Conservation (phyloP, 1,139 yeast species). For the Hemisphaericaspora lyxosophila region DNA sequence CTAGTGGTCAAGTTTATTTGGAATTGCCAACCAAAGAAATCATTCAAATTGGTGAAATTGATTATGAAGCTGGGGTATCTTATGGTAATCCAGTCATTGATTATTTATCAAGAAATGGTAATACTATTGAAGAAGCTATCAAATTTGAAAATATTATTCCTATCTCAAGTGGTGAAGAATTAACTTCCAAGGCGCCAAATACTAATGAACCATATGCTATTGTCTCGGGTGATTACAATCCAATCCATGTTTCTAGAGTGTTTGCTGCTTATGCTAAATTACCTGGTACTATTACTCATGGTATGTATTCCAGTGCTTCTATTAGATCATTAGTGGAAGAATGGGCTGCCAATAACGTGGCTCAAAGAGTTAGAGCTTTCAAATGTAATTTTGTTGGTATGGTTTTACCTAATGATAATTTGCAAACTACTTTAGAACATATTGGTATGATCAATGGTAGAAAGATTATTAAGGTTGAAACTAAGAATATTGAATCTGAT, state of each 20-base stretch:
- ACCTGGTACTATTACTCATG: conserved; percentile 98
- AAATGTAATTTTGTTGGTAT: conserved; percentile 89
- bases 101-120: conserved; percentile 87
- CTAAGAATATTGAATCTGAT: conserved; percentile 77
- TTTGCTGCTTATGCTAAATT: conserved; percentile 90
- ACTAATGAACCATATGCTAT: conserved; percentile 95
- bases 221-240: conserved; percentile 97
- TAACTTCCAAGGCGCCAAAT: conserved; percentile 73
- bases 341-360: conserved; percentile 98
- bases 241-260: conserved; percentile 94
- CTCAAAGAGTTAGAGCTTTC: conserved; percentile 94
- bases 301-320: conserved; percentile 97
- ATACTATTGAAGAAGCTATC: conserved; percentile 91
- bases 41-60: conserved; percentile 81
- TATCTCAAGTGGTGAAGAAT: conserved; percentile 73
- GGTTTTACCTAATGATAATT: conserved; percentile 94
- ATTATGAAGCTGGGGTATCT: conserved; percentile 88
- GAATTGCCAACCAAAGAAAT: conserved; percentile 94
- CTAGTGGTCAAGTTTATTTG: conserved; percentile 81
- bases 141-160: conserved; percentile 89
- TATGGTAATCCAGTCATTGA: conserved; percentile 98
- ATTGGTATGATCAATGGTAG: conserved; percentile 99
- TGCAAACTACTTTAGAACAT: conserved; percentile 88
- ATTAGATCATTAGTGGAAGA: conserved; percentile 94
- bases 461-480: conserved; percentile 91